Percentiles rank a stretch among this genome's conserved stretches.
phyloP scores from a whole-genome alignment of 2,329 filamentous ascomycete species.

The Simplicillium aogashimaense region DNA sequence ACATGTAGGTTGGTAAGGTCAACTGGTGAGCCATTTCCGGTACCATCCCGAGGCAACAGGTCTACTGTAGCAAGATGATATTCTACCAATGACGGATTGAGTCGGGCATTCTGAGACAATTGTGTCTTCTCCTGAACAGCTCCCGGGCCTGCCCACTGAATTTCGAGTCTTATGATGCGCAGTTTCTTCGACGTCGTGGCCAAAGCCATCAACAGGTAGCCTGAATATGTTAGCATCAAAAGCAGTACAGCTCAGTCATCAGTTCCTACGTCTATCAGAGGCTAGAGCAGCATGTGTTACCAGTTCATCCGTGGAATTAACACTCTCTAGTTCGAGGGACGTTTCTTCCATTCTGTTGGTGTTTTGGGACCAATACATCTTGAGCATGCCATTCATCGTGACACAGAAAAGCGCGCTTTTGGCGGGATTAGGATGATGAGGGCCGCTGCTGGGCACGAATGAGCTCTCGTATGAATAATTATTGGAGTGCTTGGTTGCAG shows the following conservation, averaged over 20 bases:
- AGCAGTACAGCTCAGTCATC: background rate
- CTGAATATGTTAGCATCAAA: conserved; percentile 20
- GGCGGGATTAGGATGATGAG: conserved; percentile 59
- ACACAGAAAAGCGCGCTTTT: conserved; percentile 71
- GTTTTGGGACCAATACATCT: conserved; percentile 68
- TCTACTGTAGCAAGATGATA: conserved; percentile 47
- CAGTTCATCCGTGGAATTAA: conserved; percentile 62
- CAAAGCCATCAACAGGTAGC: conserved; percentile 52
- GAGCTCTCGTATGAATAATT: conserved; percentile 62
- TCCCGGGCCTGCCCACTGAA: conserved; percentile 58
- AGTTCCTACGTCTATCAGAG: conserved; percentile 57
- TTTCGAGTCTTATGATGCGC: conserved; percentile 60
- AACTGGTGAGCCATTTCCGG: conserved; percentile 35
- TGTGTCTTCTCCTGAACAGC: conserved; percentile 43
- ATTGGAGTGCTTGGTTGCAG: conserved; percentile 51
- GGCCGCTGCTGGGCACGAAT: conserved; percentile 55
- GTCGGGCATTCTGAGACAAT: conserved; percentile 29
- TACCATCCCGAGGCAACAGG: conserved; percentile 43
- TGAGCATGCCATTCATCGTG: conserved; percentile 63
- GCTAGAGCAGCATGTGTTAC: conserved; percentile 71
- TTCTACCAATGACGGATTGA: conserved; percentile 44
- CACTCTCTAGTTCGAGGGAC: conserved; percentile 62
- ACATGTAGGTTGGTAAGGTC: conserved; percentile 68
- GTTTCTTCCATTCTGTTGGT: conserved; percentile 64
- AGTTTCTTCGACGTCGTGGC: conserved; percentile 64